phyloP scores from a whole-genome alignment of 352 stramenopile genomes.

The Blastocystis sp. region DNA sequence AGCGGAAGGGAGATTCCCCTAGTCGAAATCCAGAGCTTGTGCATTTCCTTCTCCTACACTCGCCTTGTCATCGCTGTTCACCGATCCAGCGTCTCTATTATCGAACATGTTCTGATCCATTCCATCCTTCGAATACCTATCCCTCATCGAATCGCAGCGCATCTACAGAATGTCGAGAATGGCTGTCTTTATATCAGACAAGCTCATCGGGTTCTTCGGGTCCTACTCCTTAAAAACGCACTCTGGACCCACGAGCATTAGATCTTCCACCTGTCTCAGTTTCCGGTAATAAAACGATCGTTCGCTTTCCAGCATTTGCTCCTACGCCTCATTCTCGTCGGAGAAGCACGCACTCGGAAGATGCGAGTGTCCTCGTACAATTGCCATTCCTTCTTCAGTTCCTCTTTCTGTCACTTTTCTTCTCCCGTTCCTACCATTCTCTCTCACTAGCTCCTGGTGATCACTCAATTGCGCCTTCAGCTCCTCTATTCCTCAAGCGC shows the following conservation, averaged over 20 bases:
- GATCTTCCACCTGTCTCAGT: conserved; percentile 7
- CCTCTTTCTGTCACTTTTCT: background rate
- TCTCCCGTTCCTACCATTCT: background rate
- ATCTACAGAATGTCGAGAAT: conserved; percentile 45
- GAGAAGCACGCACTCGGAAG: background rate
- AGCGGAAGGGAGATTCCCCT: background rate
- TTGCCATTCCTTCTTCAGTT: background rate
- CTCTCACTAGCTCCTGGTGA: background rate
- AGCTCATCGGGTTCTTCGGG: background rate
- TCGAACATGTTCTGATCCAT: conserved; percentile 32
- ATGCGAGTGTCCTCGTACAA: background rate
- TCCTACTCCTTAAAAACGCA: background rate
- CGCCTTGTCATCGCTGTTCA: background rate
- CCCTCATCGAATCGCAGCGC: background rate
- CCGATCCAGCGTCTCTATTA: background rate
- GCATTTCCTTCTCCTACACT: background rate
- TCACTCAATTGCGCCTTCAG: too few relatives aligned
- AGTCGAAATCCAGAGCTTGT: background rate
- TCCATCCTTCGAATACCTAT: conserved; percentile 35
- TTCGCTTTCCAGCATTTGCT: conserved; percentile 9
- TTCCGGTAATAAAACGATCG: conserved; percentile 52
- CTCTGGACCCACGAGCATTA: background rate
- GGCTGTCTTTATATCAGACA: background rate
- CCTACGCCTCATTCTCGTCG: conserved; percentile 15
- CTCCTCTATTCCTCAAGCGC: too few relatives aligned